These are phyloP conservation scores for Ceratobasidium sp. DNA, from an alignment of 1,284 basidiomycete species.

Conservation along the genomic window DNA sequence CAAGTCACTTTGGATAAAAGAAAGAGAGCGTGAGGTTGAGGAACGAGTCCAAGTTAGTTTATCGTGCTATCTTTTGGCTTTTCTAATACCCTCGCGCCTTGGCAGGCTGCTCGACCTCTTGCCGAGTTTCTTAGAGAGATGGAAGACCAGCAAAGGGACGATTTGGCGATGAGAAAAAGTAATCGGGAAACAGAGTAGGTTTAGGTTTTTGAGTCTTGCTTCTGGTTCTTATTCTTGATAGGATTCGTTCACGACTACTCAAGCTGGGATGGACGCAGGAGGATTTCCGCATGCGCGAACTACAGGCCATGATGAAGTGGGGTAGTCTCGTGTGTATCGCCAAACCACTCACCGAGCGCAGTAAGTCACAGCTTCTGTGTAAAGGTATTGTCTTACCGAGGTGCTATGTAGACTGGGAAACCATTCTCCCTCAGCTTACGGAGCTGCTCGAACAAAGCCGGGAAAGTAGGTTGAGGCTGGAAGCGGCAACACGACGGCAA, in stretches of 20 bases:
- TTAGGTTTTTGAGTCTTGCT: background rate
- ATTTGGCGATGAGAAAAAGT: background rate
- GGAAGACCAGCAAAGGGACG: background rate
- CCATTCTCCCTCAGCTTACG: background rate
- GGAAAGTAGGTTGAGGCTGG: background rate
- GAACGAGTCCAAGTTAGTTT: background rate
- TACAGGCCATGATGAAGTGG: background rate
- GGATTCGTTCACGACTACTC: conserved; percentile 18
- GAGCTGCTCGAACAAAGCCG: background rate
- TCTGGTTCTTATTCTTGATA: background rate
- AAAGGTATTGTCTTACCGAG: too few species aligned
- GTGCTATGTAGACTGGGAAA: background rate
- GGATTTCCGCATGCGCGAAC: background rate
- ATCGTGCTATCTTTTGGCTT: background rate
- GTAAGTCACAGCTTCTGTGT: background rate
- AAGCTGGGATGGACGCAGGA: conserved; percentile 7
- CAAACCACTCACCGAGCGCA: conserved; percentile 8
- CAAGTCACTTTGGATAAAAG: background rate
- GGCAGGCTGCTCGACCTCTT: background rate
- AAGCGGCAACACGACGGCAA: background rate
- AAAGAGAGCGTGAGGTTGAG: background rate
- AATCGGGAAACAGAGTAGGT: background rate
- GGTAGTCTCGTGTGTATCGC: background rate
- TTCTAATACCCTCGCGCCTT: background rate
- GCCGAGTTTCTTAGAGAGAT: background rate